These are phyloP conservation scores for Dalechampia spathulata DNA, from an alignment of 441 rosid species.

Conservation along the genomic window DNA sequence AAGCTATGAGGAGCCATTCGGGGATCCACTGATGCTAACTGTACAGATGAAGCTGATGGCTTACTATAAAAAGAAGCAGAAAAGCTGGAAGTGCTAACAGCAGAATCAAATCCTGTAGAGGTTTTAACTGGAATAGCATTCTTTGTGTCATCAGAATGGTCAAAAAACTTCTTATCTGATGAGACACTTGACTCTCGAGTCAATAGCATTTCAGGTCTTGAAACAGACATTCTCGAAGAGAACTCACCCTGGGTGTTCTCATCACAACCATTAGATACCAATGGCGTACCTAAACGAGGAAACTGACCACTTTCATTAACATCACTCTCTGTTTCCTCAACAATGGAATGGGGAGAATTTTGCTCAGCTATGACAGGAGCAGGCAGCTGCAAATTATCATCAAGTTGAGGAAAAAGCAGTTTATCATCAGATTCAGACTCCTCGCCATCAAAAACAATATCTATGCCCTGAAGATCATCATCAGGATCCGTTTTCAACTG, in stretches of 20 bases:
- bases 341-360: slow-evolving; percentile 85
- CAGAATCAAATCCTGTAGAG: slow-evolving; percentile 42
- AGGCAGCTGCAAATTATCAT: slow-evolving; percentile 77
- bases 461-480: slow-evolving; percentile 93
- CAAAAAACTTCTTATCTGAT: slow-evolving; percentile 71
- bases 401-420: slow-evolving; percentile 85
- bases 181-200: slow-evolving; percentile 77
- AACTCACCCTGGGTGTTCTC: slow-evolving; percentile 79
- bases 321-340: slow-evolving; percentile 91
- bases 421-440: slow-evolving; percentile 90
- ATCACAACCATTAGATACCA: slow-evolving; percentile 55
- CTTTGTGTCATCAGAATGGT: slow-evolving; percentile 61
- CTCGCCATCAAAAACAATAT: slow-evolving; percentile 94
- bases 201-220: slow-evolving; percentile 66
- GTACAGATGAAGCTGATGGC: slow-evolving; percentile 37
- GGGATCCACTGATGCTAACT: slow-evolving; percentile 48
- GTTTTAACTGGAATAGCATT: slow-evolving; percentile 38
- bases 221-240: slow-evolving; percentile 84
- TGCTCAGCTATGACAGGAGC: slow-evolving; percentile 65
- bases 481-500: slow-evolving; percentile 78
- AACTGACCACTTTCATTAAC: slow-evolving; percentile 66
- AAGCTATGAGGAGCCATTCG: slow-evolving; percentile 55
- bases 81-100: slow-evolving; percentile 36
- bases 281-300: slow-evolving; percentile 61
- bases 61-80: slow-evolving; percentile 46